Evolutionary conservation across 148 eudicot genomes (phyloP).

Genomic region (Polygonum aviculare): DNA sequence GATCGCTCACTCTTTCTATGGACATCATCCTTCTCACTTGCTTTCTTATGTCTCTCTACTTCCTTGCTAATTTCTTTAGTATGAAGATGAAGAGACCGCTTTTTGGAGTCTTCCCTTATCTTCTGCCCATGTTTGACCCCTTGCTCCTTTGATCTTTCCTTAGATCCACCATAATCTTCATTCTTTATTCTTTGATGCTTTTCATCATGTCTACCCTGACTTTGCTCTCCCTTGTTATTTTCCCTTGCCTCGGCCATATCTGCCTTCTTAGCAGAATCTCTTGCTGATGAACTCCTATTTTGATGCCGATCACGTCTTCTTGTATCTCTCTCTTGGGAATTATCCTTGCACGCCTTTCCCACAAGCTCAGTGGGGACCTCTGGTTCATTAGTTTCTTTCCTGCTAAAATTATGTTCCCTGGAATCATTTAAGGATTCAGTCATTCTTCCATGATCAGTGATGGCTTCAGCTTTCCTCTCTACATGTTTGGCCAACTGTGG

Average conservation of each 20-base stretch:
- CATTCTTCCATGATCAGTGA: slow-evolving; percentile 17
- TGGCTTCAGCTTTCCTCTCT: slow-evolving; percentile 21
- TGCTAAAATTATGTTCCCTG: slow-evolving; percentile 4
- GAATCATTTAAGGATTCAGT: slow-evolving; percentile 23
- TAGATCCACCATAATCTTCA: slow-evolving; percentile 35
- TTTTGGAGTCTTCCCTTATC: slow-evolving; percentile 45
- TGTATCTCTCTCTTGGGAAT: slow-evolving; percentile 32
- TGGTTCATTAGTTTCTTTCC: slow-evolving; percentile 14
- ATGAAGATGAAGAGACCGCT: slow-evolving; percentile 40
- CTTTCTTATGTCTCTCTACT: slow-evolving; percentile 42
- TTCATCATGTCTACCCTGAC: slow-evolving; percentile 40
- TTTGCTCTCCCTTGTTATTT: slow-evolving; percentile 38
- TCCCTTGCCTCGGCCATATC: slow-evolving; percentile 33
- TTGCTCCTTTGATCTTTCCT: slow-evolving; percentile 54
- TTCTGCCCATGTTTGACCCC: slow-evolving; percentile 42
- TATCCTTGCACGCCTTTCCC: slow-evolving; percentile 28
- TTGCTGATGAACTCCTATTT: slow-evolving; percentile 35
- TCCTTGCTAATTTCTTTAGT: slow-evolving; percentile 48
- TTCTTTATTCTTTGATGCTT: slow-evolving; percentile 32
- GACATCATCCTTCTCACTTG: slow-evolving; percentile 38
- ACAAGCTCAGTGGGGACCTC: slow-evolving; percentile 23
- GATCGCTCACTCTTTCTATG: slow-evolving; percentile 46
- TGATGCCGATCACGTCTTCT: slow-evolving; percentile 43
- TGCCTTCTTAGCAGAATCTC: slow-evolving; percentile 28
- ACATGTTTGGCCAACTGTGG: slow-evolving; percentile 17